These are phyloP conservation scores for Paecilomyces fulvus DNA, from an alignment of 2,329 filamentous ascomycete species.

Conservation along the genomic window DNA sequence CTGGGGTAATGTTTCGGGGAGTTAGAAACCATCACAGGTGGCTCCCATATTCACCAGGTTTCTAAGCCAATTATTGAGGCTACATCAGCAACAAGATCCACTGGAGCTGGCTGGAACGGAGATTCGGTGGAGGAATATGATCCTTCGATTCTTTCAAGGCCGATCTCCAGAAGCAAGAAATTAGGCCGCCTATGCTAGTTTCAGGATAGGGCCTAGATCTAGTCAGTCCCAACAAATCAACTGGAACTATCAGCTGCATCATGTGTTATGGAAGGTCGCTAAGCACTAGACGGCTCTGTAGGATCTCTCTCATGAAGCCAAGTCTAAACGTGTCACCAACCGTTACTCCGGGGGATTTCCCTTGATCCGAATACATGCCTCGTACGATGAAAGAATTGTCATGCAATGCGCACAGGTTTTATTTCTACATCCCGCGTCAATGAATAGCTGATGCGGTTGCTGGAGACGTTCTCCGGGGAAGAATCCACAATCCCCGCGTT, in stretches of 20 bases:
- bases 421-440: background rate
- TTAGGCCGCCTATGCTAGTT: background rate
- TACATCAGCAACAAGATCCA: background rate
- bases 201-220: background rate
- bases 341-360: background rate
- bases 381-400: background rate
- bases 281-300: background rate
- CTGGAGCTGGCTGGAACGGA: background rate
- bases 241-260: background rate
- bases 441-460: background rate
- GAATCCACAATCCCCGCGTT: background rate
- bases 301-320: background rate
- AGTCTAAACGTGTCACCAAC: background rate
- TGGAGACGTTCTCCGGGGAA: background rate
- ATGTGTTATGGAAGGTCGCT: background rate
- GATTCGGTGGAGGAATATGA: background rate
- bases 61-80: background rate
- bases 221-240: background rate
- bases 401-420: background rate
- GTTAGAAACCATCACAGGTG: background rate
- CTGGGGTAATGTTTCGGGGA: background rate
- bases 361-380: background rate
- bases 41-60: background rate
- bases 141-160: background rate
- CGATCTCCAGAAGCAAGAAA: background rate